Base-by-base conservation (phyloP, 2,329 filamentous ascomycete genomes). In the Fusarium domesticum region DNA sequence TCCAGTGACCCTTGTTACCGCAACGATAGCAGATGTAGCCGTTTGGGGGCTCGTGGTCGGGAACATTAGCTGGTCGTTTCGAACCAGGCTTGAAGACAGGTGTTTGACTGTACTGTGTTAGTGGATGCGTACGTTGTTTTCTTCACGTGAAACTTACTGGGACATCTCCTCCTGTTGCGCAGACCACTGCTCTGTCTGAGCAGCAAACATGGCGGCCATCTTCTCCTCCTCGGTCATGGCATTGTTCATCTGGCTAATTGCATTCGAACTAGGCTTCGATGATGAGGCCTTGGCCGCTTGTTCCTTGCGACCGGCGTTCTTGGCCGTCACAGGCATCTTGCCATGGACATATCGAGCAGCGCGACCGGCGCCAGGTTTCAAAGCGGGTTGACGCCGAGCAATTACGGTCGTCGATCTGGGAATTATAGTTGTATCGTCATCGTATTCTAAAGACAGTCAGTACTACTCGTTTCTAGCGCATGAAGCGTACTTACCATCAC, bases 1-100 rank as follows among this genome's bases (percentile, higher is more conserved):
- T 98, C 92, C 92, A 98, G 67, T 98, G 93, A n/a, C 91, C 93
- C 71, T 96, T 96, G 67, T 96, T 87, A 50, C 90, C 87, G 69
- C 93, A 98, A 38, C 93, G 85, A 65, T 96, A 96, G 71, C 93
- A 98, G 50, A 96, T 85, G 67, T 98, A 98, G 41, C 91, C 91
- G 41, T 87, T 86, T 1, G 93, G 93, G 3, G 93, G 91, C 35
- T 93, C 89, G 62, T 96, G 91, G 58, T 95, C 91, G 4, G 93
- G 93, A 19, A 95, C 87, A 53, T 88, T 87, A 45, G 79, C 75
- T 4, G 81, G 77, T 54, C 83, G 77, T 62, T 93, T 93, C 37
- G 69, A 63, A 11, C 79, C 79, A 17, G 76, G 70, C 56, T 83
- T 80, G 62, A 77, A 70, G 4, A 84, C 76, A 28, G 81, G 80